Conservation (phyloP, 768 basidiomycete species). For the Agrocybe pediades region DNA sequence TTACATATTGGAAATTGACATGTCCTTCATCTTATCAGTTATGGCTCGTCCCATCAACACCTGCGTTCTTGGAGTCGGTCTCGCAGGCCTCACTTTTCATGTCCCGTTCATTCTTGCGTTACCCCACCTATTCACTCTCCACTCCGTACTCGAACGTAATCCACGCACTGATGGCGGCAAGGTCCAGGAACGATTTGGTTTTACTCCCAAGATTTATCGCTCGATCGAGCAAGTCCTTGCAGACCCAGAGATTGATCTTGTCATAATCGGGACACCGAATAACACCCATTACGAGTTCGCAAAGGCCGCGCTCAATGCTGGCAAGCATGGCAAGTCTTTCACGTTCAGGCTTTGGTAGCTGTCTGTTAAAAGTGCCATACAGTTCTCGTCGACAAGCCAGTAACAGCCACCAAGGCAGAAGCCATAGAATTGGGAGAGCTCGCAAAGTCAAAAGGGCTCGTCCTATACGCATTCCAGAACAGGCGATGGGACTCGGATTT, state of each 20-base stretch:
- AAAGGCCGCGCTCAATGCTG: constrained; percentile 65
- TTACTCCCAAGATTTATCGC: constrained; percentile 56
- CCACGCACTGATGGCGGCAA: constrained; percentile 62
- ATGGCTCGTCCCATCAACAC: constrained; percentile 59
- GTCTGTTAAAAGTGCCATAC: background rate
- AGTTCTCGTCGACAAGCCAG: constrained; percentile 84
- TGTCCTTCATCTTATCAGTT: constrained; percentile 3
- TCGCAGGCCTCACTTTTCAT: constrained; percentile 80
- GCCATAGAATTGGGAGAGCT: constrained; percentile 61
- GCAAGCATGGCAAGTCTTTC: constrained; percentile 63
- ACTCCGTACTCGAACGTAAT: constrained; percentile 76
- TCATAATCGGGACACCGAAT: constrained; percentile 73
- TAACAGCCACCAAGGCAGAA: constrained; percentile 60
- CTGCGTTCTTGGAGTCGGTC: constrained; percentile 76
- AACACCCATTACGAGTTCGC: constrained; percentile 71
- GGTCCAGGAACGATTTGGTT: constrained; percentile 65
- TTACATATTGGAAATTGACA: background rate
- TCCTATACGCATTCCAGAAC: constrained; percentile 75
- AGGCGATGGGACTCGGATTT: constrained; percentile 82
- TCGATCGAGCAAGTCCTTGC: constrained; percentile 60
- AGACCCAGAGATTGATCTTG: constrained; percentile 66
- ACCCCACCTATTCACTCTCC: constrained; percentile 67
- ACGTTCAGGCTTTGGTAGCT: background rate
- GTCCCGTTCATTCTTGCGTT: constrained; percentile 76
- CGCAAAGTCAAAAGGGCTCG: constrained; percentile 58